Evolutionary conservation across 306 rosid genomes (phyloP).

Genomic region (Alnus rubra): DNA sequence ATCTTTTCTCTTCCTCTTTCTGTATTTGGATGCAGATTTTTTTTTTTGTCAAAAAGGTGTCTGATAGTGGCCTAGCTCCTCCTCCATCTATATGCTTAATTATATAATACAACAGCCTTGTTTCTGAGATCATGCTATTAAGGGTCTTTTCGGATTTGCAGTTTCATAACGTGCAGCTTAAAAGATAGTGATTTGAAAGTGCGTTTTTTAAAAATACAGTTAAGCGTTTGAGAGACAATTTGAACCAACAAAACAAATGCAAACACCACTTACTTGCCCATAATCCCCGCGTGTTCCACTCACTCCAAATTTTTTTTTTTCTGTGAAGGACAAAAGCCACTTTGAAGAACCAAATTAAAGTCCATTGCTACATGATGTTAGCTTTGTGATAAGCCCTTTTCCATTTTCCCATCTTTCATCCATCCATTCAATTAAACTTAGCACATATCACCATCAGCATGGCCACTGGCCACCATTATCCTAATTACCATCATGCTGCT

Average conservation of each 20-base stretch:
- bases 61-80: not conserved
- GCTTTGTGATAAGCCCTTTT: not conserved
- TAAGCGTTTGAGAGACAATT: not conserved
- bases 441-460: not conserved
- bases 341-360: not conserved
- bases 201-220: no score
- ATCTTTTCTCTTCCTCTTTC: not conserved
- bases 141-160: no score
- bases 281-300: constrained; percentile 3
- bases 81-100: not conserved
- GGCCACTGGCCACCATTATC: not conserved
- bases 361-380: not conserved
- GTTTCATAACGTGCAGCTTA: no score
- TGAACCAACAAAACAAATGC: not conserved
- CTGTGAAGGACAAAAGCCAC: not conserved
- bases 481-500: not conserved
- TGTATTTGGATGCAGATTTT: not conserved
- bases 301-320: not conserved
- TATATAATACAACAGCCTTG: no score
- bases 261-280: not conserved
- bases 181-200: no score
- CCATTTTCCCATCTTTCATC: not conserved
- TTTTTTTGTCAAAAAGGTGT: not conserved
- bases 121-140: no score
- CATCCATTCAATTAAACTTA: not conserved